Conservation (phyloP, 2,329 filamentous ascomycete species). For the Pseudohalonectria lignicola region DNA sequence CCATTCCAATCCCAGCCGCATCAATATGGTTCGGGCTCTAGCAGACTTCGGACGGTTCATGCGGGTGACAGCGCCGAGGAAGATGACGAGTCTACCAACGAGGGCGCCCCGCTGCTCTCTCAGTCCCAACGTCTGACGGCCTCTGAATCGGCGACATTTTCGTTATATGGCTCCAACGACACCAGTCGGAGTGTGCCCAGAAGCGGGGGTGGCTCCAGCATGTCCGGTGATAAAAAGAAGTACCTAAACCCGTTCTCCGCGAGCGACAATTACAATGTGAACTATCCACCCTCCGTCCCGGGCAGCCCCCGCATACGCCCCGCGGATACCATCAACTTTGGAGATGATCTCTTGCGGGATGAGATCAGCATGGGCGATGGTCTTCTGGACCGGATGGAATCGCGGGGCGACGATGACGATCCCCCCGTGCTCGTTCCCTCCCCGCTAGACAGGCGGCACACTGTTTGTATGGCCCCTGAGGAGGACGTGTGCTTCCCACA, state of each 20-base stretch:
- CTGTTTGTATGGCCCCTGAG: constrained; percentile 52
- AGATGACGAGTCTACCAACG: constrained; percentile 30
- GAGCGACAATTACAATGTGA: constrained; percentile 48
- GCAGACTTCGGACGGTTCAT: constrained; percentile 14
- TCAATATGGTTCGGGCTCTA: too few relatives aligned
- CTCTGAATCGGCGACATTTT: constrained; percentile 14
- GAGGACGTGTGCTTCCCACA: constrained; percentile 90
- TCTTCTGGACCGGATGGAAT: constrained; percentile 4
- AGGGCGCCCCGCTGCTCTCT: constrained; percentile 44
- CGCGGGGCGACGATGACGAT: constrained; percentile 6
- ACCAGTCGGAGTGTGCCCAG: constrained; percentile 16
- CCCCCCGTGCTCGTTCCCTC: constrained; percentile 18
- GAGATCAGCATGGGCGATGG: constrained; percentile 30
- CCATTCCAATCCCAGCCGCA: too few relatives aligned
- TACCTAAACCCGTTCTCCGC: constrained; percentile 14
- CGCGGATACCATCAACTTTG: constrained; percentile 37
- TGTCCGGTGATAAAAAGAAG: constrained; percentile 36
- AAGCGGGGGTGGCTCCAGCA: constrained; percentile 37
- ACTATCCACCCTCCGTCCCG: constrained; percentile 58
- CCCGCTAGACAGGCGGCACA: constrained; percentile 39
- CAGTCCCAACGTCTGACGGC: constrained; percentile 19
- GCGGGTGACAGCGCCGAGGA: constrained; percentile 35
- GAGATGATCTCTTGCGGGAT: constrained; percentile 61
- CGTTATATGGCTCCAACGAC: constrained; percentile 32
- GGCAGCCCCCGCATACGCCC: constrained; percentile 45